Evolutionary conservation across 2,329 filamentous ascomycete genomes (phyloP).

Genomic region (Aspergillus brasiliensis): DNA sequence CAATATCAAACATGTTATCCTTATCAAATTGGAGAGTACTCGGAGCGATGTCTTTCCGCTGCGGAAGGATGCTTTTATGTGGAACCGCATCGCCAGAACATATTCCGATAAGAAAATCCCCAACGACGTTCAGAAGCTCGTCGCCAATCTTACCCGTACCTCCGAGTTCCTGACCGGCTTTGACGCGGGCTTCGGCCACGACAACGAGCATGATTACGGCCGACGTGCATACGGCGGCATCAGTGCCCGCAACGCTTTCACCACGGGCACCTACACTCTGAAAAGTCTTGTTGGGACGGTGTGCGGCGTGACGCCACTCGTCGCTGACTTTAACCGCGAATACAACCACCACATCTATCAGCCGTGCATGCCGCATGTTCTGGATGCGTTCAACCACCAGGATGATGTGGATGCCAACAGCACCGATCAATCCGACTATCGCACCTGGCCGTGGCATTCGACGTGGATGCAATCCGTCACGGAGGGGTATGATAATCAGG

Average conservation of each 20-base stretch:
- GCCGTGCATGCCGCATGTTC: slow-evolving; percentile 47
- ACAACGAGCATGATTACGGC: slow-evolving; percentile 18
- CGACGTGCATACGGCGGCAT: slow-evolving; percentile 43
- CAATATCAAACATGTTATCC: slow-evolving; percentile 47
- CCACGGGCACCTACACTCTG: slow-evolving; percentile 48
- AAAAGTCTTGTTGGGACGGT: slow-evolving; percentile 48
- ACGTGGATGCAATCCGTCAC: slow-evolving; percentile 39
- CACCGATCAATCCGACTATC: slow-evolving; percentile 25
- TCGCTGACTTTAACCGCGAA: slow-evolving; percentile 49
- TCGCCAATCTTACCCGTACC: slow-evolving; percentile 33
- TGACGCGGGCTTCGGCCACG: slow-evolving; percentile 27
- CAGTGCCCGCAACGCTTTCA: slow-evolving; percentile 45
- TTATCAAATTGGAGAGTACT: slow-evolving; percentile 52
- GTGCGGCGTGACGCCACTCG: slow-evolving; percentile 47
- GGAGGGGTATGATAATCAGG: slow-evolving; percentile 33
- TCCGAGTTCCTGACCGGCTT: slow-evolving; percentile 34
- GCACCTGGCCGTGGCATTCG: slow-evolving; percentile 37
- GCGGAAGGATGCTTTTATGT: slow-evolving; percentile 41
- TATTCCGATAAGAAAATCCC: slow-evolving; percentile 41
- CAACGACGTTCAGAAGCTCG: slow-evolving; percentile 24
- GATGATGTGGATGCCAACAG: slow-evolving; percentile 22
- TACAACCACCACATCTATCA: slow-evolving; percentile 48
- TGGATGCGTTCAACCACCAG: slow-evolving; percentile 29
- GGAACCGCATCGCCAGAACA: slow-evolving; percentile 39
- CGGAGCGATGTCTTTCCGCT: slow-evolving; percentile 51